Base-by-base conservation (phyloP, 1,284 basidiomycete species). In the Malassezia globosa region DNA sequence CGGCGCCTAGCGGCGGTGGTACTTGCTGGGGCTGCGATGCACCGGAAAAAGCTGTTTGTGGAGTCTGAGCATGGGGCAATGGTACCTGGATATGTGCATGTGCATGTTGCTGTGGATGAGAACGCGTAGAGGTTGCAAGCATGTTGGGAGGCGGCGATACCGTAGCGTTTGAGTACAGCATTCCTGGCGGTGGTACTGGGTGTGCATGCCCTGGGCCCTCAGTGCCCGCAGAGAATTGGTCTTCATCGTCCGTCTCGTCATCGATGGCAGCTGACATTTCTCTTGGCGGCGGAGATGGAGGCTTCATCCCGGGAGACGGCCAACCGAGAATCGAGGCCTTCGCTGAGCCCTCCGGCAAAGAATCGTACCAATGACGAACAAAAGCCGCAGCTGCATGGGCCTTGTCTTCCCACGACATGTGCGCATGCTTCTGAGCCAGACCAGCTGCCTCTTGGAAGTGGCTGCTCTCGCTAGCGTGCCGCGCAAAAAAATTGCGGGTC, bases 401-500 rank as follows among this genome's bases (percentile, higher is more conserved):
- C 18, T 46, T 41, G 43, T 60, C 59, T 7, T 46, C 56, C 11
- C 58, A 51, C 1, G 64, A 50, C 18, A 54, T 50, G 10, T 48
- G 41, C 5, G 58, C 55, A 19, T 69, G 61, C 21, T 48, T 44
- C 19, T 61, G 58, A 6, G 62, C 61, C 4, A 67, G 37, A 10
- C 51, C 54, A 5, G 48, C 48, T 4, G 60, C 62, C 8, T 64
- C 63, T 21, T 69, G 64, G 18, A 59, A 57, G 51, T 69, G 66
- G 34, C 60, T 61, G 24, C 49, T 46, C 31, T 69, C 66, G 46
- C 55, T 52, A 11, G 58, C 60, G 48, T 70, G 69, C 36, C 54
- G 54, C 16, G 61, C 52, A 48, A 81, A 82, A 68, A 78, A 86
- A 63, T 82, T 81, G 52, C 76, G 77, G 40, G 85, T 83, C 76